A percentile compares a stretch with the other conserved stretches of the same genome.
Evolutionary conservation across 2,329 filamentous ascomycete genomes (phyloP).

Genomic region (Penicillium frequentans): DNA sequence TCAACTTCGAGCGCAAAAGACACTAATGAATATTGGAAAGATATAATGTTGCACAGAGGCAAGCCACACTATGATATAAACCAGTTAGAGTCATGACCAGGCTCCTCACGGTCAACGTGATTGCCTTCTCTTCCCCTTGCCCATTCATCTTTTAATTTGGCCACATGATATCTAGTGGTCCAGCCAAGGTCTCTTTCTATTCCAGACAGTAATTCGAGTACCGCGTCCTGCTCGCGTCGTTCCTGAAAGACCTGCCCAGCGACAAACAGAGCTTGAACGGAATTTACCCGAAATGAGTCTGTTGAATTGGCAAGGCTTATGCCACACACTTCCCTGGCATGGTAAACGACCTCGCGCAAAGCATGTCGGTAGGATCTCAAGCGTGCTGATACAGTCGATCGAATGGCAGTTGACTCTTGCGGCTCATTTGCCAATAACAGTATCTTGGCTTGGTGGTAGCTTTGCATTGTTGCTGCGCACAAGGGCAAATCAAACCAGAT

Average conservation of each 20-base stretch:
- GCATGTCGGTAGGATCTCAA: conserved; percentile 54
- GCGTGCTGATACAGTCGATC: conserved; percentile 48
- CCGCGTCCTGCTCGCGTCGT: conserved; percentile 9
- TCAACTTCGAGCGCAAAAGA: too few relatives aligned
- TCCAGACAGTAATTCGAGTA: conserved; percentile 13
- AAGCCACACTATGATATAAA: not conserved
- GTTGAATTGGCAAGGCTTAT: conserved; percentile 55
- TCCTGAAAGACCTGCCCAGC: conserved; percentile 49
- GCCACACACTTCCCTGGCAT: conserved; percentile 57
- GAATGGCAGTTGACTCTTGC: conserved; percentile 52
- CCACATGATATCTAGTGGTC: conserved; percentile 15
- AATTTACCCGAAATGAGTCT: conserved; percentile 47
- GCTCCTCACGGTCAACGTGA: conserved; percentile 2
- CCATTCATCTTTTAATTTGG: conserved; percentile 16
- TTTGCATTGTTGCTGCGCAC: conserved; percentile 61
- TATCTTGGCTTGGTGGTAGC: conserved; percentile 61
- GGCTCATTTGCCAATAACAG: conserved; percentile 59
- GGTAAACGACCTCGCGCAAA: conserved; percentile 48
- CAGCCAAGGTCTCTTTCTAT: conserved; percentile 14
- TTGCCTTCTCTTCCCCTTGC: conserved; percentile 20
- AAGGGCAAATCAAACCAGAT: conserved; percentile 45
- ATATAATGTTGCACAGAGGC: conserved; percentile 15
- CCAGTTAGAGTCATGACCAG: not conserved
- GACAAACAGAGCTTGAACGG: conserved; percentile 20
- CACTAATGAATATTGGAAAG: too few relatives aligned